phyloP scores from a whole-genome alignment of 768 basidiomycete species.

The Podaxis sp. region DNA sequence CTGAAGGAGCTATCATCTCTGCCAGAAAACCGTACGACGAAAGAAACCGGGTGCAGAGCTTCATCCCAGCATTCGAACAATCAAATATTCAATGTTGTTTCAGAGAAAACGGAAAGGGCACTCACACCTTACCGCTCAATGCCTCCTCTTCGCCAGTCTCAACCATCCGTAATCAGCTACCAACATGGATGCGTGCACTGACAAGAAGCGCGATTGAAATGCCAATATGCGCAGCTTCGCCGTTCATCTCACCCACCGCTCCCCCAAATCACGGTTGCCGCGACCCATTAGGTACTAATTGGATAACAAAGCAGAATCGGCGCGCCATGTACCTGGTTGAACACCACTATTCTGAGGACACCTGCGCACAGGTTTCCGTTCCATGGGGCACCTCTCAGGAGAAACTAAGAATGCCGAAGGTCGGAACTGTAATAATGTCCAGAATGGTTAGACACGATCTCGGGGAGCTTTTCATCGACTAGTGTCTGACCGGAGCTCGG shows the following conservation, averaged over 20 bases:
- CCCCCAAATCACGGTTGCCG: background rate
- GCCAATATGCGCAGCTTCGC: background rate
- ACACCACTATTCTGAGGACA: background rate
- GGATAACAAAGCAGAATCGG: conserved; percentile 1
- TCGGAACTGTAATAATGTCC: background rate
- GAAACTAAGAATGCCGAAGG: background rate
- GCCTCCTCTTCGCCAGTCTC: background rate
- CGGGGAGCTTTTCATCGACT: background rate
- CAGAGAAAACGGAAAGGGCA: background rate
- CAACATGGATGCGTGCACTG: background rate
- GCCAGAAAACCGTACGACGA: background rate
- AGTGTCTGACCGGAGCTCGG: background rate
- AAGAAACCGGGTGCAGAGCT: background rate
- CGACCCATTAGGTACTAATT: background rate
- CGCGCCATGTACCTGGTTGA: conserved; percentile 5
- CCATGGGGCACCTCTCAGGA: background rate
- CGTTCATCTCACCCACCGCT: conserved; percentile 1
- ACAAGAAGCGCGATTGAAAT: background rate
- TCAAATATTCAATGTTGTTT: background rate
- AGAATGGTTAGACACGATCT: background rate
- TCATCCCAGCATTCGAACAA: background rate
- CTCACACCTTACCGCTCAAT: background rate
- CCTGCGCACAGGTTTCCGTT: background rate
- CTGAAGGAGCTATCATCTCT: background rate
- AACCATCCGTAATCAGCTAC: background rate